Conservation (phyloP, 2,329 filamentous ascomycete genomes). For the Dryadomyces quercus-mongolicae region DNA sequence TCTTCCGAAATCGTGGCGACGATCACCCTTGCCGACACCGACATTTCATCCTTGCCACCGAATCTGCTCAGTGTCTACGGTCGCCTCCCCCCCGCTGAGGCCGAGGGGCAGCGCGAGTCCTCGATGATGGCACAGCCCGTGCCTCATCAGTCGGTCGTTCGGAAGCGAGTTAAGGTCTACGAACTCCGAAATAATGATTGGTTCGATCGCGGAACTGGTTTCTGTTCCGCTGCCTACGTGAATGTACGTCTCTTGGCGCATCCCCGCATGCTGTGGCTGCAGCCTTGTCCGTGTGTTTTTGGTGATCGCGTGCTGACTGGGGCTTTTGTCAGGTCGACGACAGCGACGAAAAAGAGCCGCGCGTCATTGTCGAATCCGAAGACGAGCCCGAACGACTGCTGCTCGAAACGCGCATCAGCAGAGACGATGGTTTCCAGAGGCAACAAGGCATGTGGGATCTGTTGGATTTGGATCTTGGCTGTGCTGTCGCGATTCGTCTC, state of each 20-base stretch:
- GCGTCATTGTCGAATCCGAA: slow-evolving; percentile 86
- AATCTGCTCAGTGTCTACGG: slow-evolving; percentile 44
- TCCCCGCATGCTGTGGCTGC: neutral
- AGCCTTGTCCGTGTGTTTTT: neutral
- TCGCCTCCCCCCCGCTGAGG: slow-evolving; percentile 24
- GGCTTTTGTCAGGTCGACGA: slow-evolving; percentile 36
- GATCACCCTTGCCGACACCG: slow-evolving; percentile 39
- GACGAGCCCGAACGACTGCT: slow-evolving; percentile 75
- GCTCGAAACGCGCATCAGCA: slow-evolving; percentile 79
- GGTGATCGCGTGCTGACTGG: neutral
- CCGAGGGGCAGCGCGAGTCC: slow-evolving; percentile 45
- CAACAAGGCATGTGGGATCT: slow-evolving; percentile 60
- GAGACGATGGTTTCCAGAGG: slow-evolving; percentile 95
- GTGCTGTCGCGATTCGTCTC: too few relatives aligned
- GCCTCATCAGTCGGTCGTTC: slow-evolving; percentile 56
- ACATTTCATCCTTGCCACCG: slow-evolving; percentile 44
- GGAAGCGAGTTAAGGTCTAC: slow-evolving; percentile 91
- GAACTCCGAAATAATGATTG: slow-evolving; percentile 98
- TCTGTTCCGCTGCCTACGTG: slow-evolving; percentile 69
- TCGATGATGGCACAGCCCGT: slow-evolving; percentile 61
- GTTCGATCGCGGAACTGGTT: slow-evolving; percentile 95
- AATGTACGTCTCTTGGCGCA: slow-evolving; percentile 56
- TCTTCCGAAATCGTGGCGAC: slow-evolving; percentile 35
- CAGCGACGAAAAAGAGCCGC: slow-evolving; percentile 62
- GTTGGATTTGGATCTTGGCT: neutral